Base-by-base conservation (phyloP, 768 basidiomycete species). In the Coprinellus micaceus region DNA sequence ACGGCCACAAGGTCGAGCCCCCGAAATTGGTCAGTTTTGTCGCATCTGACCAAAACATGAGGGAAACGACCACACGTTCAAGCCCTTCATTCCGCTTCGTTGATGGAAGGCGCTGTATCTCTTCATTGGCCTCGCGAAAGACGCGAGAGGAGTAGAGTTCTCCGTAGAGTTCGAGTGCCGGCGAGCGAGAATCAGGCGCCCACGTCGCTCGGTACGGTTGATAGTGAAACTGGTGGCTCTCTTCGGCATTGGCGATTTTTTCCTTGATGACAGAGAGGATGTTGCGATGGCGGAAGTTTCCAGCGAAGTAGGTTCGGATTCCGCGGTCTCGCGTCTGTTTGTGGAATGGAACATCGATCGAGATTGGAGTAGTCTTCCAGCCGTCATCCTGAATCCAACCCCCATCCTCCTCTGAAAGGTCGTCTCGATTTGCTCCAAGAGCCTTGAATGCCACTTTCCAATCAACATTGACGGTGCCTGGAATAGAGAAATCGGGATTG, bases 21-120 rank as follows among this genome's bases (percentile, higher is more conserved):
- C 73, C 71, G 58, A 75, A 75, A 28, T 60, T 64, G 12, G 74
- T 63, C 6, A 71, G 58, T 37, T 67, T 65, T 2, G 72, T 74
- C 0, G 67, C 61, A 49, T 74, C 72, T 2, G 71, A 71, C 60
- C 63, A 70, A 12, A 72, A 60, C 65, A 72, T 69, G 1, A 71
- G 39, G 0, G 58, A 57, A 0, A 57, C 58, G 52, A 73, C 54
- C 10, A 64, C 62, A 1, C 46, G 56, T 39, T 66, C 66, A 4
- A 64, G 52, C 4, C 47, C 24, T 2, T 45, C 60, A 6, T 33
- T 21, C 15, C 39, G 41, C 10, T 13, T 13, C 11, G 29, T 17
- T 3, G 7, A 29, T 4, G 41, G 21, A 2, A 24, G 40, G 17
- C 17, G n/a, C 17, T 53, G 24, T 13, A 56, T 15, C 21, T 54